Percentiles rank a stretch among this genome's conserved stretches.
These are phyloP conservation scores for Isoetes taiwanensis DNA, from an alignment of 75 land plant genomes.

Conservation along the genomic window DNA sequence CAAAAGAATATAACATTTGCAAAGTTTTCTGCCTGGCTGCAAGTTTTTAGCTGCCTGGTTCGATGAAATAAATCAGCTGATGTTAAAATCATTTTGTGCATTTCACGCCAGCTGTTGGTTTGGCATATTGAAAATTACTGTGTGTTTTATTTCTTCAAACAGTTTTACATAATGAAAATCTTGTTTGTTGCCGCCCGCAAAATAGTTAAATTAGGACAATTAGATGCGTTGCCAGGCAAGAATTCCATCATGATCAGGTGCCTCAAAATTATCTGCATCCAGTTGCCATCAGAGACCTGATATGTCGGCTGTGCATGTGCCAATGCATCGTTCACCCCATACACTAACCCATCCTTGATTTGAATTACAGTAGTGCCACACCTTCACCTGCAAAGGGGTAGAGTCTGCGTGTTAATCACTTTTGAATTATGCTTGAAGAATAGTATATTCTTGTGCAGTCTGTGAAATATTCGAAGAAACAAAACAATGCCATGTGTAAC, in stretches of 20 bases:
- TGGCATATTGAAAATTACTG: too few relatives aligned
- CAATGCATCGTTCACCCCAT: constrained; percentile 5
- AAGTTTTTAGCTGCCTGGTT: too few relatives aligned
- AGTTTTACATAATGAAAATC: too few relatives aligned
- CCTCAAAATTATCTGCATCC: constrained; percentile 6
- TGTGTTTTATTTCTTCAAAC: too few relatives aligned
- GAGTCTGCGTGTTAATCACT: not conserved
- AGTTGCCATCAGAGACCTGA: not conserved
- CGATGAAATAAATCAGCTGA: too few relatives aligned
- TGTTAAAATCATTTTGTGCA: too few relatives aligned
- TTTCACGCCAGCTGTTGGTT: too few relatives aligned
- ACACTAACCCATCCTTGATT: not conserved
- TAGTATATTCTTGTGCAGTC: not conserved
- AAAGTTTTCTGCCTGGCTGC: too few relatives aligned
- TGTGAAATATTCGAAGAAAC: not conserved
- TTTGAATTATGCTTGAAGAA: not conserved
- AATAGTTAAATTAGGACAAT: too few relatives aligned
- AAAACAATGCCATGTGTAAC: constrained; percentile 18
- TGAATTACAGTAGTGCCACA: not conserved
- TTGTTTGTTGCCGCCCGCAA: too few relatives aligned
- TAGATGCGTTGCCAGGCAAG: too few relatives aligned
- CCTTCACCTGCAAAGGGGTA: constrained; percentile 1
- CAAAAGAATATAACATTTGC: too few relatives aligned
- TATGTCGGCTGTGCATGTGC: constrained; percentile 8
- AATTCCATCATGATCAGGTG: constrained; percentile 6